phyloP scores from a whole-genome alignment of 305 asterid genomes.

The Withania somnifera region DNA sequence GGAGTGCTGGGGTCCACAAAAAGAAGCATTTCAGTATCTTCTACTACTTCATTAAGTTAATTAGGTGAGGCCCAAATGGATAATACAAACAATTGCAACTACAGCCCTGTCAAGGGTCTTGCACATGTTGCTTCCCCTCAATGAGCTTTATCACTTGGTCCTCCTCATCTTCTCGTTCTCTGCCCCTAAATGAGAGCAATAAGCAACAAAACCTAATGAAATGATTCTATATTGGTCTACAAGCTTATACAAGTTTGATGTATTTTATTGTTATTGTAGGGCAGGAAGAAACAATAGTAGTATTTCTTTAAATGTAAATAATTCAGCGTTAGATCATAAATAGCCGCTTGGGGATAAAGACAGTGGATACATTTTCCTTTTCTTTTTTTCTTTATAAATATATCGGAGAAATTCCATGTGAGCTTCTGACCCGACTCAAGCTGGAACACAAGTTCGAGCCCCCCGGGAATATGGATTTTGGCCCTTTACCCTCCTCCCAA shows the following conservation, averaged over 20 bases:
- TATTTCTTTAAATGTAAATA: neutral
- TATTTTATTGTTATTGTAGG: neutral
- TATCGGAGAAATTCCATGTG: neutral
- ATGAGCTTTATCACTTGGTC: slow-evolving; percentile 25
- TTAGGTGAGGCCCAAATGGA: neutral
- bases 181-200: neutral
- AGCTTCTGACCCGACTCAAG: neutral
- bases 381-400: neutral
- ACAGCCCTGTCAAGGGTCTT: slow-evolving; percentile 46
- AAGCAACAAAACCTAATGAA: neutral
- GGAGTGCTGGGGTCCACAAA: slow-evolving; percentile 86
- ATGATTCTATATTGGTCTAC: neutral
- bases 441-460: neutral
- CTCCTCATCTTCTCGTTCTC: neutral
- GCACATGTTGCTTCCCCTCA: slow-evolving; percentile 77
- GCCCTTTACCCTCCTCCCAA: neutral
- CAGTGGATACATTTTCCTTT: neutral
- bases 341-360: neutral
- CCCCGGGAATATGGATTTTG: neutral
- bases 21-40: slow-evolving; percentile 30
- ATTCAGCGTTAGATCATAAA: neutral
- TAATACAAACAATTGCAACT: neutral
- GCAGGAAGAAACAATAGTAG: neutral
- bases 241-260: neutral
- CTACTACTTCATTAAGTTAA: neutral